Evolutionary conservation across 2,329 filamentous ascomycete genomes (phyloP).

Genomic region (Lasiodiplodia citricola): DNA sequence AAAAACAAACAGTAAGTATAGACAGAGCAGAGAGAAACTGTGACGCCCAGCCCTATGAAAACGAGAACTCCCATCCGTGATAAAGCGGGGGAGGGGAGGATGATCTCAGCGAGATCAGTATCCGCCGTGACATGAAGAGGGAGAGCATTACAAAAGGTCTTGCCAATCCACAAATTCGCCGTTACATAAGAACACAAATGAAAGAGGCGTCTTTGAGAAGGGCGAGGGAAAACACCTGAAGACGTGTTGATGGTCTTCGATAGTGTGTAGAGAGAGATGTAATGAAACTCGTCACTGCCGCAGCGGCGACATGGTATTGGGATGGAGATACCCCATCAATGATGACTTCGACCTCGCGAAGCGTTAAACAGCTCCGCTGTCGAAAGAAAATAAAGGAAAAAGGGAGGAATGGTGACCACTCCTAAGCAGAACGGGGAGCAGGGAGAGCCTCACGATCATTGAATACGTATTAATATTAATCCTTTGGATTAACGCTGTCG

Average conservation of each 20-base stretch:
- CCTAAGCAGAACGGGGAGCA: neutral
- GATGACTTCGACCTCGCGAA: slow-evolving; percentile 1
- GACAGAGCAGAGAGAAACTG: slow-evolving; percentile 4
- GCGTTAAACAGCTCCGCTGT: slow-evolving; percentile 4
- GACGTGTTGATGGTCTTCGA: neutral
- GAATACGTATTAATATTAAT: neutral
- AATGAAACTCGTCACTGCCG: slow-evolving; percentile 7
- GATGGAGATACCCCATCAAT: neutral
- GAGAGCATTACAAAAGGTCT: neutral
- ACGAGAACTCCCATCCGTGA: neutral
- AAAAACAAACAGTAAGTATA: neutral
- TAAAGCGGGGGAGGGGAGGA: neutral
- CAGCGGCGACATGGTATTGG: neutral
- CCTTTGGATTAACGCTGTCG: slow-evolving; percentile 10
- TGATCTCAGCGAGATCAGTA: neutral
- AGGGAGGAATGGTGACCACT: neutral
- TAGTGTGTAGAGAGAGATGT: neutral
- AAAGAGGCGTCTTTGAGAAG: neutral
- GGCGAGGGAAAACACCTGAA: neutral
- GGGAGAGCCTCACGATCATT: neutral
- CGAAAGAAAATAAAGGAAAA: neutral
- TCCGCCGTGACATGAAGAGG: slow-evolving; percentile 1
- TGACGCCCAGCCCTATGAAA: neutral
- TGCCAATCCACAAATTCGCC: neutral
- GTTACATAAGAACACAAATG: slow-evolving; percentile 4